Conservation (phyloP, 257 asterid species). For the Fraxinus quadrangulata region DNA sequence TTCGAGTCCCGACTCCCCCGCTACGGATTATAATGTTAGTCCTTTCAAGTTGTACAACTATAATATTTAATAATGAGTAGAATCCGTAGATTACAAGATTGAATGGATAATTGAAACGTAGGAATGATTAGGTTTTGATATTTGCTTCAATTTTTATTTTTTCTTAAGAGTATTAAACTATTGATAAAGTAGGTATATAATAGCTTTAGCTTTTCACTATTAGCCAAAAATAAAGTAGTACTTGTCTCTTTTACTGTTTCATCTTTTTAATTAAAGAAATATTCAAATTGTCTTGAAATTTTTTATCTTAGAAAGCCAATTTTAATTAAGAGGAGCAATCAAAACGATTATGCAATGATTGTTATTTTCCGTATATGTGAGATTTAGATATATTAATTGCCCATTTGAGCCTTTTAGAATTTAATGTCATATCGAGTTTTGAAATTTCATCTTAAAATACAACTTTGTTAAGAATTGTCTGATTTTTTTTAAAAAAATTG, state of each 20-base stretch:
- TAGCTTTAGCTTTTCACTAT: neutral
- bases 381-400: too few relatives aligned
- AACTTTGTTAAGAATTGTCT: too few relatives aligned
- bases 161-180: neutral
- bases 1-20: too few relatives aligned
- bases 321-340: too few relatives aligned
- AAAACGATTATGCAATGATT: too few relatives aligned
- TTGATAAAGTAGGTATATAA: neutral
- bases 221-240: neutral
- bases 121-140: neutral
- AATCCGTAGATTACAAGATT: slow-evolving; percentile 2
- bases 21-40: neutral
- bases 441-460: too few relatives aligned
- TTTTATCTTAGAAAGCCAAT: too few relatives aligned
- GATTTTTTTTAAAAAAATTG: too few relatives aligned
- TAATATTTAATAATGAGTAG: neutral
- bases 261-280: neutral
- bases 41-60: neutral
- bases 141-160: neutral
- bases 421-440: too few relatives aligned
- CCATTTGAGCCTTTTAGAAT: too few relatives aligned
- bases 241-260: neutral
- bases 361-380: too few relatives aligned
- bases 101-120: neutral
- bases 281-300: neutral